These are phyloP conservation scores for Apiospora phragmitis DNA, from an alignment of 2,329 filamentous ascomycete species.

Conservation along the genomic window DNA sequence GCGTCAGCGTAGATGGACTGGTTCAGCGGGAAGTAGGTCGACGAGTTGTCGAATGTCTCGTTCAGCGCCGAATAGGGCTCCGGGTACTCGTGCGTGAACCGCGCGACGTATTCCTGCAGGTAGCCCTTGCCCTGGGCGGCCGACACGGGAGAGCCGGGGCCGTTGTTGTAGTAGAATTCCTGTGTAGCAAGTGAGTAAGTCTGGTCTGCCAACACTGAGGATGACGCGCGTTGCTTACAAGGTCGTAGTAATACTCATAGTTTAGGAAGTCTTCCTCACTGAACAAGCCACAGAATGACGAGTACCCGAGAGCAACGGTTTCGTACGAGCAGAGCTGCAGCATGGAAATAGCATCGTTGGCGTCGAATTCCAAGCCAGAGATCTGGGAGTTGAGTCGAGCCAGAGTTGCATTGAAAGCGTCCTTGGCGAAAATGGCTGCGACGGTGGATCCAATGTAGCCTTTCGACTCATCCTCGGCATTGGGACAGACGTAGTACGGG, in stretches of 20 bases:
- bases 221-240: conserved; percentile 28
- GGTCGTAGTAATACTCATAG: conserved; percentile 44
- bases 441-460: conserved; percentile 27
- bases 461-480: conserved; percentile 23
- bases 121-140: conserved; percentile 34
- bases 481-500: conserved; percentile 29
- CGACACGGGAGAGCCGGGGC: conserved; percentile 33
- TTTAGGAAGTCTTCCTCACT: conserved; percentile 42
- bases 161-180: conserved; percentile 34
- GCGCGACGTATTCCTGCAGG: conserved; percentile 33
- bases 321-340: conserved; percentile 38
- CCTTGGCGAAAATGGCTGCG: conserved; percentile 23
- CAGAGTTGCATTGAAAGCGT: conserved; percentile 30
- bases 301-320: conserved; percentile 41
- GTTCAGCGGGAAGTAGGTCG: conserved; percentile 43
- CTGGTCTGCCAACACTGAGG: no score
- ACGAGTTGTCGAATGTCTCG: conserved; percentile 37
- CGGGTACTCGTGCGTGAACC: conserved; percentile 31
- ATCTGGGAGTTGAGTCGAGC: conserved; percentile 31
- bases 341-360: conserved; percentile 39
- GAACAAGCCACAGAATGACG: conserved; percentile 42
- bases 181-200: conserved; percentile 6
- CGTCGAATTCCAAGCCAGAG: conserved; percentile 31
- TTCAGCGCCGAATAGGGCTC: conserved; percentile 30
- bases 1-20: conserved; percentile 44